A percentile compares a stretch with the other conserved stretches of the same genome.
Evolutionary conservation across 495 filamentous ascomycete genomes (phyloP).

Genomic region (Tuber aestivum): DNA sequence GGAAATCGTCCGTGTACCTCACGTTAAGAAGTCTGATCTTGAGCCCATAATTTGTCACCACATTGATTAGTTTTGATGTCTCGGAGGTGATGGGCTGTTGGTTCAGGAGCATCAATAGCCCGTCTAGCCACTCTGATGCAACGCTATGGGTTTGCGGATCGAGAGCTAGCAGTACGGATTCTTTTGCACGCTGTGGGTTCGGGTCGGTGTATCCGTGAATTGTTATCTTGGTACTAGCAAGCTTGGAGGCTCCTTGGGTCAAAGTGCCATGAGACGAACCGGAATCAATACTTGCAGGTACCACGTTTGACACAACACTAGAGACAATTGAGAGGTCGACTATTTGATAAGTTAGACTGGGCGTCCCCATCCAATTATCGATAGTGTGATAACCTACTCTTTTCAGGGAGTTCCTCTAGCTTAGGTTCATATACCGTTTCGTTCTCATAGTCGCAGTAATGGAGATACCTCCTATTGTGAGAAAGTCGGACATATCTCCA

Average conservation of each 20-base stretch:
- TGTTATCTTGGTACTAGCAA: conserved; percentile 75
- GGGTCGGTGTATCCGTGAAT: conserved; percentile 64
- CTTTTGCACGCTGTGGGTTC: conserved; percentile 46
- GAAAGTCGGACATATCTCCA: conserved; percentile 85
- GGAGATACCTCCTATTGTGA: conserved; percentile 82
- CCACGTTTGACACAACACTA: conserved; percentile 89
- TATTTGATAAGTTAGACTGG: conserved; percentile 36
- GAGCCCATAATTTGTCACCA: conserved; percentile 82
- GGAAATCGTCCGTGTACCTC: conserved; percentile 67
- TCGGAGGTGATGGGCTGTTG: conserved; percentile 96
- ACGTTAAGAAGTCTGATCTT: conserved; percentile 94
- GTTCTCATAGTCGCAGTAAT: conserved; percentile 79
- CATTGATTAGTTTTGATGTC: conserved; percentile 76
- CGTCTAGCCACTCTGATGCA: conserved; percentile 95
- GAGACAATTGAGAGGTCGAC: conserved; percentile 84
- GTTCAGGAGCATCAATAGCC: conserved; percentile 86
- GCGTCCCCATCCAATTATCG: background rate
- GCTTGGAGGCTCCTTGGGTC: conserved; percentile 50
- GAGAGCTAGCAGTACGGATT: conserved; percentile 68
- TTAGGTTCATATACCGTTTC: conserved; percentile 60
- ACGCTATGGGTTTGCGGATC: conserved; percentile 72
- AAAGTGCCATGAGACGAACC: conserved; percentile 51
- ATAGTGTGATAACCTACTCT: conserved; percentile 50
- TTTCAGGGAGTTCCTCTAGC: conserved; percentile 68
- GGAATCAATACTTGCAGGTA: conserved; percentile 48